Evolutionary conservation across 192 early-diverging fungal genomes (phyloP), one percentile per base, ranked within the genome.

Genomic region (Spinellus fusiger): DNA sequence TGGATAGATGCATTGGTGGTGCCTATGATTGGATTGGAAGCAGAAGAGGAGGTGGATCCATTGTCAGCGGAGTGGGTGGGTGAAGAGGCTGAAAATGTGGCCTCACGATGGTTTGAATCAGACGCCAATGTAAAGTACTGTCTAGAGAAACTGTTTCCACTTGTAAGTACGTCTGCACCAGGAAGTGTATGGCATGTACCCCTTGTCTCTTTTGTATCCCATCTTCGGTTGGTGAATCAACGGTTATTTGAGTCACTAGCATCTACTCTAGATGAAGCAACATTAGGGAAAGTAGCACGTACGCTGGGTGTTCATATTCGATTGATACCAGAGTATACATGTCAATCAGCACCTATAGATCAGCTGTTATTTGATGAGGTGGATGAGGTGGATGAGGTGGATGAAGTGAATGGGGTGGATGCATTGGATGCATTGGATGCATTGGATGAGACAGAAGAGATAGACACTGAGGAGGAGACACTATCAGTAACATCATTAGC

Each of bases 21-120:
- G 49, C 56, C 56, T 1, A n/a, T 58, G 18, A 60, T 70, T n/a
- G 68, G 62, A 28, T 28, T 70, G 10, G 33, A 48, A 34, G 48
- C 57, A 5, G 23, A 48, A 4, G 49, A 57, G 3, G 61, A 68
- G 22, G 26, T 27, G 18, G 35, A 44, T 10, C 48, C 56, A 1
- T 13, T 52, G 18, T 47, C 63, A 10, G 68, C 49, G 22, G 22
- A 64, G 18, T 22, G 35, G 32, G 51, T 38, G 52, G 26, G 57
- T 5, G 64, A 35, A 10, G 56, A 53, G 10, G 25, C 49, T 4
- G 51, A 54, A 1, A 35, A 65, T 44, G 7, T 57, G 0, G 56
- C 69, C 3, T n/a, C 53, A 20, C 2, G 25, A 27, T 74, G 72
- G 72, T 74, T 74, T 52, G 66, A 74, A 38, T 59, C 67, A 16